Percentiles rank a stretch among this genome's conserved stretches.
Evolutionary conservation across 768 basidiomycete genomes (phyloP).

Genomic region (Russula foetens): DNA sequence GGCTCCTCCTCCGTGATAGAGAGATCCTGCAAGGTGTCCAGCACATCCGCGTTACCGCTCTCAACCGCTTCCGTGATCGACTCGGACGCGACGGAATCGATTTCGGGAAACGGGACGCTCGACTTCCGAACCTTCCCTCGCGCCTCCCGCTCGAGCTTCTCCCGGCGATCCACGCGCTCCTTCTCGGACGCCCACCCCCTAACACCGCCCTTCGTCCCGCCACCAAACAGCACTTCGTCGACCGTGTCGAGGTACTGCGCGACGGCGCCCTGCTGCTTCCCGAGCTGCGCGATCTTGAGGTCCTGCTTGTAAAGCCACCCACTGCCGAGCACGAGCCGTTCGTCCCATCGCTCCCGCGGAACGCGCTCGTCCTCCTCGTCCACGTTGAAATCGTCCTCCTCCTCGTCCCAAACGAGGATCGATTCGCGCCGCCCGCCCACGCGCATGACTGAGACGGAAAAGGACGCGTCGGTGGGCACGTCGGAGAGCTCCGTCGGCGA

Average conservation of each 20-base stretch:
- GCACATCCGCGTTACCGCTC: slow-evolving; percentile 36
- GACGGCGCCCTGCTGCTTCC: slow-evolving; percentile 50
- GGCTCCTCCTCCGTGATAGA: slow-evolving; percentile 47
- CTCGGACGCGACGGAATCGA: slow-evolving; percentile 21
- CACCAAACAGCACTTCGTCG: slow-evolving; percentile 69
- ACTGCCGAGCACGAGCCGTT: slow-evolving; percentile 66
- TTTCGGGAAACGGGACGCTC: slow-evolving; percentile 35
- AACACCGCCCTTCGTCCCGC: slow-evolving; percentile 36
- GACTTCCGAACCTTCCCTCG: slow-evolving; percentile 38
- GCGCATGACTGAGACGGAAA: slow-evolving; percentile 61
- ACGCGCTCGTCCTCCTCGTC: slow-evolving; percentile 42
- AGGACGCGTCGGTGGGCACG: slow-evolving; percentile 42
- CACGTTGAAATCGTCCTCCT: slow-evolving; percentile 39
- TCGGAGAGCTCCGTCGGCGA: slow-evolving; percentile 33
- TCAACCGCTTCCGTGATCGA: not conserved
- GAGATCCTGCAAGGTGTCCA: slow-evolving; percentile 44
- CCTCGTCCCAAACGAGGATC: slow-evolving; percentile 80
- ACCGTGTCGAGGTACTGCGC: slow-evolving; percentile 64
- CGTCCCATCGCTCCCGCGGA: slow-evolving; percentile 69
- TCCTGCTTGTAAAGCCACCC: slow-evolving; percentile 79
- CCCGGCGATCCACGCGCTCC: slow-evolving; percentile 39
- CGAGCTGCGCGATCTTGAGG: slow-evolving; percentile 43
- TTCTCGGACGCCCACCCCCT: slow-evolving; percentile 42
- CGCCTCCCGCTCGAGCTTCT: slow-evolving; percentile 31
- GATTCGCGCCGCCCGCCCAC: slow-evolving; percentile 56